These are phyloP conservation scores for Cutaneotrichosporon mucoides DNA, from an alignment of 1,284 basidiomycete genomes.

Conservation along the genomic window DNA sequence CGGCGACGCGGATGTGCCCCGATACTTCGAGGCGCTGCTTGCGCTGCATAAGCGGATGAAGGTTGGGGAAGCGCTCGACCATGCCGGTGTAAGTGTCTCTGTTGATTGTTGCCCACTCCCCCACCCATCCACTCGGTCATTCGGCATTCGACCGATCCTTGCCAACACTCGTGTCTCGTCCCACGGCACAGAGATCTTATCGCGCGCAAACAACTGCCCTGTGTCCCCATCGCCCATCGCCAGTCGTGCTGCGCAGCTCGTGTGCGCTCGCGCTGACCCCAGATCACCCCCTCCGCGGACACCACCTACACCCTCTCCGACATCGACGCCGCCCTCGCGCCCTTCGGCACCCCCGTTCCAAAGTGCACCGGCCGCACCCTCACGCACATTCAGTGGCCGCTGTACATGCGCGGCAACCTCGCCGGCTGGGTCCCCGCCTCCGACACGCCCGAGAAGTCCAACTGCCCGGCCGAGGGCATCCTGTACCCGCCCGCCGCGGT, in stretches of 20 bases:
- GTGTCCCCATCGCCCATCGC: no score
- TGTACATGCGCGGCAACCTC: constrained; percentile 34
- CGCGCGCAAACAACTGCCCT: no score
- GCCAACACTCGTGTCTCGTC: no score
- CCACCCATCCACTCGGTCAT: no score
- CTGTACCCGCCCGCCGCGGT: constrained; percentile 38
- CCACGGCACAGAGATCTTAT: no score
- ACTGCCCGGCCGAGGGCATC: constrained; percentile 45
- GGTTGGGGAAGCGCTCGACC: constrained; percentile 30
- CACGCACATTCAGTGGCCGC: constrained; percentile 36
- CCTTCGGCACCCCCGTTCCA: constrained; percentile 25
- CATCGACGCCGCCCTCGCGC: constrained; percentile 29
- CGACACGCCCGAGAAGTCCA: constrained; percentile 14
- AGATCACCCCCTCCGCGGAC: constrained; percentile 47
- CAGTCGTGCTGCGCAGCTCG: neutral
- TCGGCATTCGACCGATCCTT: no score
- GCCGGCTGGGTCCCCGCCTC: constrained; percentile 30
- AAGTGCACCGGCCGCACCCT: constrained; percentile 34
- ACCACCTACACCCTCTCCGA: constrained; percentile 40
- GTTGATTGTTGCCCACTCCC: no score
- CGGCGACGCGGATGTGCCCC: constrained; percentile 9
- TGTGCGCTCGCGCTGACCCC: neutral
- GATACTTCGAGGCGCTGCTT: constrained; percentile 42
- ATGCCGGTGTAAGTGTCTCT: constrained; percentile 36
- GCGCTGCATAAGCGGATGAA: constrained; percentile 30